These are phyloP conservation scores for Penicillium rolfsii DNA, from an alignment of 2,329 filamentous ascomycete genomes.

Conservation along the genomic window DNA sequence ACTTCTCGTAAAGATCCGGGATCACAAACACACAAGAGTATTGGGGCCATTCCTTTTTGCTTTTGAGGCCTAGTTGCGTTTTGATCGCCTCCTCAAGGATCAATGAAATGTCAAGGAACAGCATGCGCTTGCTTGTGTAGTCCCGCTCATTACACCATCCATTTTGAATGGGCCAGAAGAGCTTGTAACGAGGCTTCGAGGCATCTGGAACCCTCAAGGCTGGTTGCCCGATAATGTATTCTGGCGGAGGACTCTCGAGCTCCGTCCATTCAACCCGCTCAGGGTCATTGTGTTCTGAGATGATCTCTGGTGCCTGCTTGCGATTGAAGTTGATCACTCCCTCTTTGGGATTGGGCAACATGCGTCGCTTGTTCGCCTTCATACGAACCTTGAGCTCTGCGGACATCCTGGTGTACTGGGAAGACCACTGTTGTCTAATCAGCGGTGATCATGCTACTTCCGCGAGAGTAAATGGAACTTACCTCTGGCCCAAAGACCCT, in stretches of 20 bases:
- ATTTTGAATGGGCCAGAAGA: conserved; percentile 87
- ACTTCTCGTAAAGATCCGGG: conserved; percentile 93
- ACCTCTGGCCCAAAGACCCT: conserved; percentile 86
- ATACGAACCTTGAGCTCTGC: conserved; percentile 87
- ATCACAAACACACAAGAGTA: conserved; percentile 98
- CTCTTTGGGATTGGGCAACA: conserved; percentile 96
- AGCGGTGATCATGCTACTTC: neutral
- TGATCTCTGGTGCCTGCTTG: conserved; percentile 78
- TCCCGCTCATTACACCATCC: conserved; percentile 91
- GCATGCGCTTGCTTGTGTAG: conserved; percentile 75
- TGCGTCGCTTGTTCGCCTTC: conserved; percentile 90
- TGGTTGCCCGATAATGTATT: conserved; percentile 78
- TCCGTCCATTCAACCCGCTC: conserved; percentile 96
- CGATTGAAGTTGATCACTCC: conserved; percentile 93
- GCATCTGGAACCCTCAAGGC: conserved; percentile 87
- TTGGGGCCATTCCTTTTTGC: conserved; percentile 79
- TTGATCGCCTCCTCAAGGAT: conserved; percentile 85
- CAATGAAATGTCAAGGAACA: conserved; percentile 84
- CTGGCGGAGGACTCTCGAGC: conserved; percentile 66
- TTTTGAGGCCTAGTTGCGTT: conserved; percentile 76
- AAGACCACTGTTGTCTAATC: conserved; percentile 53
- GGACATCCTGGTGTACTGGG: conserved; percentile 76
- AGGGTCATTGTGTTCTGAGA: conserved; percentile 92
- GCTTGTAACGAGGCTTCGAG: conserved; percentile 84
- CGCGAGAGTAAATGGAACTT: conserved; percentile 42